These are phyloP conservation scores for Dovyalis caffra DNA, from an alignment of 345 rosid species.

Conservation along the genomic window DNA sequence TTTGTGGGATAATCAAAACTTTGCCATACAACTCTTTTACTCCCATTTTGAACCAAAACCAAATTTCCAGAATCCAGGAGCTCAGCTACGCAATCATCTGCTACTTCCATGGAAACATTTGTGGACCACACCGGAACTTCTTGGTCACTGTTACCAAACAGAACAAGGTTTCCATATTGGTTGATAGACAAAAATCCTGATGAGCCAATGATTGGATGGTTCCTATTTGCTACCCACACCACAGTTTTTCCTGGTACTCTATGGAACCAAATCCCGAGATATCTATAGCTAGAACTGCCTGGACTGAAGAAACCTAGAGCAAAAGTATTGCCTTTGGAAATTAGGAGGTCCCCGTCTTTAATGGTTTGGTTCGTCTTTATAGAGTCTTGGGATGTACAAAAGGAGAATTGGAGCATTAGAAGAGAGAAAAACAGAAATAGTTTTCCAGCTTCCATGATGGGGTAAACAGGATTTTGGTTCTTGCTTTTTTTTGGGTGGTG, in stretches of 20 bases:
- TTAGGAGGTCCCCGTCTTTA: background rate
- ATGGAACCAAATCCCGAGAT: background rate
- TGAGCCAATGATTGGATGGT: conserved; percentile 1
- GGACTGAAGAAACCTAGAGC: conserved; percentile 18
- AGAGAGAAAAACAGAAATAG: background rate
- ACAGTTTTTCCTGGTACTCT: background rate
- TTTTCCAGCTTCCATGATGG: background rate
- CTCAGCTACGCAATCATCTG: background rate
- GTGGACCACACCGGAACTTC: conserved; percentile 13
- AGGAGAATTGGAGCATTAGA: background rate
- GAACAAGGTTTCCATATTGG: conserved; percentile 1
- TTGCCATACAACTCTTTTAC: background rate
- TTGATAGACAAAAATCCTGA: background rate
- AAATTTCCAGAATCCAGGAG: conserved; percentile 16
- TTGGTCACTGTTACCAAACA: background rate
- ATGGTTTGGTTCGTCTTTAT: background rate
- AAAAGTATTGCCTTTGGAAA: background rate
- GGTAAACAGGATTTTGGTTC: background rate
- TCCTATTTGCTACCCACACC: conserved; percentile 22
- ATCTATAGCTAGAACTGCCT: background rate
- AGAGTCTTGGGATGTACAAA: background rate
- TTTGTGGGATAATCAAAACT: background rate
- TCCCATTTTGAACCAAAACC: background rate
- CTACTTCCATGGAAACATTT: background rate
- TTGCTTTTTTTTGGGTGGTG: too few relatives aligned